phyloP scores from a whole-genome alignment of 257 asterid species.

The Misopates orontium region DNA sequence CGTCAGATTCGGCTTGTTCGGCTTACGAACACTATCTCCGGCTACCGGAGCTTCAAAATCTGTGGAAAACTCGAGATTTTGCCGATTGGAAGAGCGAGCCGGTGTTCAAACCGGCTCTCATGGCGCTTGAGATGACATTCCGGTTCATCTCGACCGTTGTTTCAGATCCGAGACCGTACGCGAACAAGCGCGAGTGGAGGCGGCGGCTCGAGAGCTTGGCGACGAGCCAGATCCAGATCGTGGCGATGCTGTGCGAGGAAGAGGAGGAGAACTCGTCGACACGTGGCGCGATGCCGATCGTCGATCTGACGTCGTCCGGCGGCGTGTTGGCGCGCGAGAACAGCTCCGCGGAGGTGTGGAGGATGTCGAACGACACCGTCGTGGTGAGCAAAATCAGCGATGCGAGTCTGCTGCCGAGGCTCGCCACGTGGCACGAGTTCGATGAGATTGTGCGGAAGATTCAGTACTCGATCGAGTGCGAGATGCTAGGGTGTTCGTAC shows the following conservation, averaged over 20 bases:
- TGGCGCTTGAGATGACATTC: constrained; percentile 72
- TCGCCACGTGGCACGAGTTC: constrained; percentile 63
- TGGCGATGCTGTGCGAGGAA: constrained; percentile 64
- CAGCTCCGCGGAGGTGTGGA: constrained; percentile 94
- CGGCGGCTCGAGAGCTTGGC: constrained; percentile 65
- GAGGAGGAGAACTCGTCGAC: constrained; percentile 58
- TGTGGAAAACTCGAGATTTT: constrained; percentile 56
- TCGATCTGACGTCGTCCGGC: constrained; percentile 48
- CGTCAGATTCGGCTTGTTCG: constrained; percentile 71
- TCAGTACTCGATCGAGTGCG: constrained; percentile 63
- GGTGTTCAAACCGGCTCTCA: constrained; percentile 65
- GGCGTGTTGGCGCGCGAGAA: constrained; percentile 52
- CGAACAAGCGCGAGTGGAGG: constrained; percentile 74
- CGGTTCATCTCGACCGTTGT: constrained; percentile 75
- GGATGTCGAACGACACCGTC: constrained; percentile 53
- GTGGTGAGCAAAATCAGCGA: constrained; percentile 79
- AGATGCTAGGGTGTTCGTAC: constrained; percentile 71
- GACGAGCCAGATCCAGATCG: constrained; percentile 57
- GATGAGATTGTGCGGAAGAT: constrained; percentile 64
- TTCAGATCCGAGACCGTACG: constrained; percentile 70
- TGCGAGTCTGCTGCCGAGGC: constrained; percentile 68
- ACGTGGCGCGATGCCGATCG: constrained; percentile 63
- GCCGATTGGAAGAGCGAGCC: constrained; percentile 72
- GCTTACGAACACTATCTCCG: constrained; percentile 76
- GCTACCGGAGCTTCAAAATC: constrained; percentile 66